Evolutionary conservation across 2,329 filamentous ascomycete genomes (phyloP), one percentile per base, ranked within the genome.

Genomic region (Zymoseptoria crescenta): DNA sequence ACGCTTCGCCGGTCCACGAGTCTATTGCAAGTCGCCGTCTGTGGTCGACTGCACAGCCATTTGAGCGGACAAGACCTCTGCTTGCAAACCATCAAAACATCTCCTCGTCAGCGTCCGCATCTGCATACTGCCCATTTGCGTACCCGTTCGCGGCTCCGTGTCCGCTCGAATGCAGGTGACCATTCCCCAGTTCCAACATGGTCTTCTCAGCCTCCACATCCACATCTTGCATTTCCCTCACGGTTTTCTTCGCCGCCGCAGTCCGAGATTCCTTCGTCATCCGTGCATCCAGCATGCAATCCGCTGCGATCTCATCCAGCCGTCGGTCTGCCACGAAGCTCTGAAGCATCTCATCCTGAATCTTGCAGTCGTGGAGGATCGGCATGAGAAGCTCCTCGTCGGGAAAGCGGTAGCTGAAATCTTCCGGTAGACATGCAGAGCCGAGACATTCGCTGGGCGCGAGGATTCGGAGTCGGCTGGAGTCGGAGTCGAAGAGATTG

Each of bases 341-440:
- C 55, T 79, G 76, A 48, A 96, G 78, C 9, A 82, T 70, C 61
- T 81, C 80, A 69, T 93, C 88, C 74, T 96, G 91, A 59, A 80
- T 80, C 59, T 83, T 79, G 76, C 94, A 87, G 59, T 90, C 89
- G 27, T 85, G 82, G 28, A 87, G 75, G 59, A 96, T 81, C 59
- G 85, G 86, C 59, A 84, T 79, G 59, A 85, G 81, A 67, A 88
- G 81, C 50, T 83, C 81, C 49, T 85, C 81, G 59, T 72, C 67
- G 3, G 59, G 24, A 59, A 78, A 79, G 4, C 83, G 77, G 27
- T 72, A 66, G 63, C 86, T 84, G 1, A 88, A 77, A 41, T 81
- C 78, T 28, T 87, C 80, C 2, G 82, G 81, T 59, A 82, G 85
- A 55, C 73, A 76, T 28, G 74, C 77, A 10, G 84, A 85, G 13